These are phyloP conservation scores for Candida lessepsii DNA, from an alignment of 805 yeast species.

Conservation along the genomic window DNA sequence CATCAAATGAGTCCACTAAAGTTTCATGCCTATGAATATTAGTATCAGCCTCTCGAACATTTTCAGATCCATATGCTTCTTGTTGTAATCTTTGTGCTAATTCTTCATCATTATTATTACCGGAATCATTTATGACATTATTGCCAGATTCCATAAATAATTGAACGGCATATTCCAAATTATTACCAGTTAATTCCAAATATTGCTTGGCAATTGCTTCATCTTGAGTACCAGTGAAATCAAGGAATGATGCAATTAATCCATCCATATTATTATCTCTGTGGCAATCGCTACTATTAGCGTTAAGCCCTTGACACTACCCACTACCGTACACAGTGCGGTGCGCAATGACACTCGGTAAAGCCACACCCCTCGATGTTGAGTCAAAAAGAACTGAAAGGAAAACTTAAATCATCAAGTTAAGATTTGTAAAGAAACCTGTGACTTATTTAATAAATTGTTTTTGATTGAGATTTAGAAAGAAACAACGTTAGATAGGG, in stretches of 20 bases:
- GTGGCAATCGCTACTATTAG: too few species aligned
- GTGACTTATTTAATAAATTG: not conserved
- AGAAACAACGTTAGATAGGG: too few species aligned
- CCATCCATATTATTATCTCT: slow-evolving; percentile 1
- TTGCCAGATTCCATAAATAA: slow-evolving; percentile 62
- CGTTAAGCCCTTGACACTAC: too few species aligned
- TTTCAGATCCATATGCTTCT: slow-evolving; percentile 50
- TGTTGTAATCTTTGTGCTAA: slow-evolving; percentile 62
- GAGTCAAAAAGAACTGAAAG: not conserved
- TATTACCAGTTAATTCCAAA: slow-evolving; percentile 72
- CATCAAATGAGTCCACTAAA: slow-evolving; percentile 47
- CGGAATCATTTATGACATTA: too few species aligned
- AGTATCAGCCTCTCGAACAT: slow-evolving; percentile 59
- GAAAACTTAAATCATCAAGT: not conserved
- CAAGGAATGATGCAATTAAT: slow-evolving; percentile 66
- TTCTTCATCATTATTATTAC: slow-evolving; percentile 51
- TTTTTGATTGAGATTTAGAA: not conserved
- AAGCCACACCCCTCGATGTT: not conserved
- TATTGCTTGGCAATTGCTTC: slow-evolving; percentile 69
- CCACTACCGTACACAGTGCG: too few species aligned
- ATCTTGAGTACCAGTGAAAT: slow-evolving; percentile 76
- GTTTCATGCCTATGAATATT: slow-evolving; percentile 80
- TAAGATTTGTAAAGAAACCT: not conserved
- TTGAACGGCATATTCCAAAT: slow-evolving; percentile 81
- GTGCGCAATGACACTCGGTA: too few species aligned